Conservation (phyloP, 495 filamentous ascomycete species). For the Penicillium taxi region DNA sequence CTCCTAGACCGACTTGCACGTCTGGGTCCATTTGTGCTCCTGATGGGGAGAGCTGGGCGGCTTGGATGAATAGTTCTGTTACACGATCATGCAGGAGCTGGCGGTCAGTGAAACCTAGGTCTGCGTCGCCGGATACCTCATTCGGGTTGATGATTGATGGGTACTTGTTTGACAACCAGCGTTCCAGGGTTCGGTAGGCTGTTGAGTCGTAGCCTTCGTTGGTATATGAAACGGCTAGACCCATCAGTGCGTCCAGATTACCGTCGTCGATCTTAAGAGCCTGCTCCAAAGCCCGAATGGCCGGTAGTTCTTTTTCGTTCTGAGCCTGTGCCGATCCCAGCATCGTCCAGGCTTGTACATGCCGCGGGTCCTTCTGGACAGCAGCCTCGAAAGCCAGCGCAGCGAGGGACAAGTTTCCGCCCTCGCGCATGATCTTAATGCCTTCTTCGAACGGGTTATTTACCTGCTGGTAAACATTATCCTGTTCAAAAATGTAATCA, state of each 20-base stretch:
- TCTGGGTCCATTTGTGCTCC: constrained; percentile 93
- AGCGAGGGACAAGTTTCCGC: constrained; percentile 88
- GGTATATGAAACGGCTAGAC: constrained; percentile 93
- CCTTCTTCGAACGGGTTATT: constrained; percentile 84
- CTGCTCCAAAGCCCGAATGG: constrained; percentile 95
- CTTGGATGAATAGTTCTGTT: constrained; percentile 80
- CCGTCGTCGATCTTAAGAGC: constrained; percentile 78
- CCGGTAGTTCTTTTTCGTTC: constrained; percentile 95
- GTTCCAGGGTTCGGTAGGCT: constrained; percentile 92
- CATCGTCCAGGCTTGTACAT: constrained; percentile 87
- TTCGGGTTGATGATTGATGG: constrained; percentile 63
- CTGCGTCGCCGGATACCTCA: constrained; percentile 58
- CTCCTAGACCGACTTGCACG: constrained; percentile 93
- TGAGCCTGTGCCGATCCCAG: constrained; percentile 89
- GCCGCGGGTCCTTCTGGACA: constrained; percentile 76
- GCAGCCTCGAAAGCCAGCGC: constrained; percentile 97
- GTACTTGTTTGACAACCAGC: constrained; percentile 91
- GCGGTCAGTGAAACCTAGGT: constrained; percentile 88
- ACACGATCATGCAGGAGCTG: constrained; percentile 84
- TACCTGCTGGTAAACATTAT: constrained; percentile 75
- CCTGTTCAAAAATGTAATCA: constrained; percentile 89
- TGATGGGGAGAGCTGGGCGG: constrained; percentile 81
- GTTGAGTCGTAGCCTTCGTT: constrained; percentile 98
- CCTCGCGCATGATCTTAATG: constrained; percentile 79
- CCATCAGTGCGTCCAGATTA: constrained; percentile 88